phyloP scores from a whole-genome alignment of 2,329 filamentous ascomycete genomes.

The Bipolaris zeicola region DNA sequence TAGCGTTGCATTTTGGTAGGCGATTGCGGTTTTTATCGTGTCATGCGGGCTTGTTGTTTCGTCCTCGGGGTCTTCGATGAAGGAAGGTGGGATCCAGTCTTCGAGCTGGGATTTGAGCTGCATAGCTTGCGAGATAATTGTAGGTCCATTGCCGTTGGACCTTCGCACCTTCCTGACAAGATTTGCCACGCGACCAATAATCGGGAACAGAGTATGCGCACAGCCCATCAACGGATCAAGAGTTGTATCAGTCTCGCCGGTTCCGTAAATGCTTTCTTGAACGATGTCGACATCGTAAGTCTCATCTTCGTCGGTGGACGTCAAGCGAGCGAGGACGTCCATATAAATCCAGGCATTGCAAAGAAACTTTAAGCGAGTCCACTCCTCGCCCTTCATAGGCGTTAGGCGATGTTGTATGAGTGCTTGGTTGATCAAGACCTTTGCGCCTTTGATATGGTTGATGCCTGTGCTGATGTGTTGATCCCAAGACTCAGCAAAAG shows the following conservation, averaged over 20 bases:
- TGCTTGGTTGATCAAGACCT: slow-evolving; percentile 65
- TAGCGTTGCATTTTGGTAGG: slow-evolving; percentile 70
- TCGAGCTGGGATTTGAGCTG: slow-evolving; percentile 66
- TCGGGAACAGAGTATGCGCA: slow-evolving; percentile 68
- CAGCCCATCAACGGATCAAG: slow-evolving; percentile 76
- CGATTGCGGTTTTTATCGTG: slow-evolving; percentile 69
- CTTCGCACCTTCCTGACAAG: slow-evolving; percentile 67
- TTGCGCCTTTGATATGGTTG: slow-evolving; percentile 71
- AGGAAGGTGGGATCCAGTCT: slow-evolving; percentile 63
- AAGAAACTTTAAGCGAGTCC: slow-evolving; percentile 65
- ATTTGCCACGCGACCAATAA: slow-evolving; percentile 69
- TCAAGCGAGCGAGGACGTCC: slow-evolving; percentile 72
- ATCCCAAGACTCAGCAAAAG: slow-evolving; percentile 75
- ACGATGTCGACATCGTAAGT: slow-evolving; percentile 57
- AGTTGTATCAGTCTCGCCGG: slow-evolving; percentile 53
- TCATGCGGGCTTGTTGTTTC: slow-evolving; percentile 66
- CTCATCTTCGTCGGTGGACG: slow-evolving; percentile 64
- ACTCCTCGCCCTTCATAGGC: slow-evolving; percentile 49
- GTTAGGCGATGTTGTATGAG: slow-evolving; percentile 55
- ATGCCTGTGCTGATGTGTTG: slow-evolving; percentile 71
- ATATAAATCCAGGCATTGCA: slow-evolving; percentile 76
- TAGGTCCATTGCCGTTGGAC: slow-evolving; percentile 62
- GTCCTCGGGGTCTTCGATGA: slow-evolving; percentile 67
- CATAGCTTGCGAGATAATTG: slow-evolving; percentile 66
- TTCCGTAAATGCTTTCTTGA: slow-evolving; percentile 44